Conservation (phyloP, 306 rosid species). For the Cicer cuneatum region DNA sequence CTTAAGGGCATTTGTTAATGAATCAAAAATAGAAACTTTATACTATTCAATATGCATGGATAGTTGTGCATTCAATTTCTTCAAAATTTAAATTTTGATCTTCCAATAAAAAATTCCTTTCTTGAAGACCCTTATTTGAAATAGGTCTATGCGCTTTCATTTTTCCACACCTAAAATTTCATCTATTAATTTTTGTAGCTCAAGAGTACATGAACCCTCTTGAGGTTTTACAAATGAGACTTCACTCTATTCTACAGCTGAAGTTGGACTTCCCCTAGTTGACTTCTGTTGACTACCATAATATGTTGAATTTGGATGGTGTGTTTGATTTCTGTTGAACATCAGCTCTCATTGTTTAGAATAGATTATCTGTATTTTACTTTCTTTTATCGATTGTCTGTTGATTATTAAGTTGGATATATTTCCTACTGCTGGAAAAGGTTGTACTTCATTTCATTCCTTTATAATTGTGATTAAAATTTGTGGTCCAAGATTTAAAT, state of each 20-base stretch:
- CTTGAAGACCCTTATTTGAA: not conserved
- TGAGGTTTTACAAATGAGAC: not conserved
- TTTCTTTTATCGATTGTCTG: constrained; percentile 40
- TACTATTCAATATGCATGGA: too few relatives aligned
- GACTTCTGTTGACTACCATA: constrained; percentile 39
- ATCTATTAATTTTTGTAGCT: constrained; percentile 1
- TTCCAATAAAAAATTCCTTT: too few relatives aligned
- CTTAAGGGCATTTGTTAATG: too few relatives aligned
- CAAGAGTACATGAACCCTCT: not conserved
- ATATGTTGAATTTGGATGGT: constrained; percentile 4
- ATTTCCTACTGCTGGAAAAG: constrained; percentile 9
- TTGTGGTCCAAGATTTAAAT: constrained; percentile 28
- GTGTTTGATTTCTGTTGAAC: not conserved
- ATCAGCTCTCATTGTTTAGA: not conserved
- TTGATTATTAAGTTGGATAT: constrained; percentile 23
- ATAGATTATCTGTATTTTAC: constrained; percentile 27
- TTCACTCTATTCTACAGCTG: not conserved
- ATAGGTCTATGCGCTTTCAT: constrained; percentile 4
- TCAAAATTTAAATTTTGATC: too few relatives aligned
- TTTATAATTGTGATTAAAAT: constrained; percentile 34
- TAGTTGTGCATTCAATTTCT: too few relatives aligned
- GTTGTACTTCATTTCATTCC: constrained; percentile 25
- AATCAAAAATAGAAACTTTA: too few relatives aligned
- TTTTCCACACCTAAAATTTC: too few relatives aligned
- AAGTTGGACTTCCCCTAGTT: constrained; percentile 18